Evolutionary conservation across 2,329 filamentous ascomycete species (phyloP).

Genomic region (Colletotrichum sansevieriae): DNA sequence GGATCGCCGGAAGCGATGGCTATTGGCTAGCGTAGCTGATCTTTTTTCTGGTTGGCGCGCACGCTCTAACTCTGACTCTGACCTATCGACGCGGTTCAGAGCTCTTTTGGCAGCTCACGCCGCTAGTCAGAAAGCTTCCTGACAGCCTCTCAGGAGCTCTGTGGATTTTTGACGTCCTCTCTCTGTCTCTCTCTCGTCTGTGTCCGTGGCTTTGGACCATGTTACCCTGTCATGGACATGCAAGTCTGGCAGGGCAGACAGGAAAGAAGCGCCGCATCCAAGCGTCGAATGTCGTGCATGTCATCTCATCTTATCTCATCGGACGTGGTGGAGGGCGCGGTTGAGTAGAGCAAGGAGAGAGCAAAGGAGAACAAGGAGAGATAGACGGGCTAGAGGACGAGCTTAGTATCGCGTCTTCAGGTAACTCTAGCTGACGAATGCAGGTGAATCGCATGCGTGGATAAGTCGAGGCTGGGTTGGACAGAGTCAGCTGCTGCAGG

Average conservation of each 20-base stretch:
- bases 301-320: conserved; percentile 29
- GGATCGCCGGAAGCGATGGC: conserved; percentile 30
- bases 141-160: neutral
- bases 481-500: neutral
- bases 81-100: neutral
- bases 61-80: neutral
- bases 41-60: no score
- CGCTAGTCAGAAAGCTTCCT: conserved; percentile 20
- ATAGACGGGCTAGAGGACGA: neutral
- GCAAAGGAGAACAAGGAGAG: conserved; percentile 2
- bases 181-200: no score
- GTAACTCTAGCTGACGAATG: conserved; percentile 1
- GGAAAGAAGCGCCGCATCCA: conserved; percentile 10
- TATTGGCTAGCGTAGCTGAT: no score
- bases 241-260: conserved; percentile 23
- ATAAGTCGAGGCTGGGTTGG: neutral
- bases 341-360: neutral
- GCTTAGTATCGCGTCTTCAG: conserved; percentile 17
- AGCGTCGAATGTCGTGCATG: conserved; percentile 28
- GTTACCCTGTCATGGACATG: conserved; percentile 16
- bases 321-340: conserved; percentile 6
- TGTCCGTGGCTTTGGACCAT: conserved; percentile 8
- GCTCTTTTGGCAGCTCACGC: conserved; percentile 9
- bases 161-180: neutral
- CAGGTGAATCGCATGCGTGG: neutral